Evolutionary conservation across 2,329 filamentous ascomycete species (phyloP), one percentile per base, ranked within the genome.

Genomic region (Penicillium sp.): DNA sequence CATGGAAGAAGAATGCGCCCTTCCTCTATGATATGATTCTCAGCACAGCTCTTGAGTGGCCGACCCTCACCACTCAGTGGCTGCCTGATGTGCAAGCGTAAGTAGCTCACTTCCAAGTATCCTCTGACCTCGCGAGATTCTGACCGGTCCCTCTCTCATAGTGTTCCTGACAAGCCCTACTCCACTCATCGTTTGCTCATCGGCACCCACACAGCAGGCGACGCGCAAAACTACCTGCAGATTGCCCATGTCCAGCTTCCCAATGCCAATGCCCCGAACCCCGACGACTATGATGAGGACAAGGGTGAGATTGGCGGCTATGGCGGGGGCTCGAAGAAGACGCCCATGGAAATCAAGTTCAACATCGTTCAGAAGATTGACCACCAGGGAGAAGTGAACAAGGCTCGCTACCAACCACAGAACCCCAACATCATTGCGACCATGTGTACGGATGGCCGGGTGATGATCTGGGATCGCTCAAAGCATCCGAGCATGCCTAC

Each of bases 1-100:
- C 94, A 66, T 99, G 95, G 95, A 99, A 99, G 84, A 99, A 99
- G 83, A 99, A 99, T 79, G 92, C 91, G 65, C 93, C 95, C 3
- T 98, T 98, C 73, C 89, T 99, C 69, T 99, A 99, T 77, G 95
- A 99, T 76, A 91, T 97, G 87, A 95, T 99, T 66, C 84, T 98
- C 64, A 93, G 92, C 70, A 96, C 92, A 65, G 96, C 96, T 41
- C 82, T 99, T 58, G 93, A 96, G 73, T 99, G 95, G 95, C 95
- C 95, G 14, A 97, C 95, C 3, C 85, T 99, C 62, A 98, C 95
- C 27, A 93, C 93, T 2, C 95, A 99, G 81, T 99, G 96, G 96
- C 90, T 99, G 68, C 95, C 96, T 22, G 95, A 99, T 76, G 90
- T 94, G 68, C 92, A 94, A 82, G 87, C 90, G 81, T 86, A 18